Base-by-base conservation (phyloP, 495 filamentous ascomycete species). In the Margaritispora aquatica region DNA sequence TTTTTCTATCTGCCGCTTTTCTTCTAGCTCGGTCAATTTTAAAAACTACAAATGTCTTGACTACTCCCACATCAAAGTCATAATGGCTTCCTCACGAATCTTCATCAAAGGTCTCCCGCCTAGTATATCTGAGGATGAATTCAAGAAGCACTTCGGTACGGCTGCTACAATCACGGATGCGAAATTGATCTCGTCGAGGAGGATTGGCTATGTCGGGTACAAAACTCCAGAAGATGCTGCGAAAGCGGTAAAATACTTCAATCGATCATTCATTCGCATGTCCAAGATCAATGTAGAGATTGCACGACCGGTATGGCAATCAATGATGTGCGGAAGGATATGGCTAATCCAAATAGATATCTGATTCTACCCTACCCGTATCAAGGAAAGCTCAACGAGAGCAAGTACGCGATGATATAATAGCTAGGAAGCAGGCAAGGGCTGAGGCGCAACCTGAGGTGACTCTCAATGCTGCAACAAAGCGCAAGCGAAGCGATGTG, bases 201-300 rank as follows among this genome's bases (percentile, higher is more conserved):
- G 91, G 57, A 96, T 98, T 75, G 94, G 92, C 63, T 99, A 96
- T 79, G 84, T 99, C 60, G 94, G 94, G 60, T 97, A 92, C 78
- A 93, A 89, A 73, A 89, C 81, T 54, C 77, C 84, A 46, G 83
- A 92, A 61, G 88, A 88, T 64, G 94, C 94, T 51, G 74, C 79
- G 47, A 79, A 84, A 64, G 94, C 94, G 50, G 88, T 93, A 62
- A 89, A 88, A 67, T 96, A 96, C 74, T 96, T 96, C 81, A 92
- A 99, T 75, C 88, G 84, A 67, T 83, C 92, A 60, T 98, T 92
- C 72, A 88, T 98, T 61, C 89, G 91, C 60, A 95, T 96, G 92
- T 95, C 92, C n/a, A 94, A 84, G 81, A 89, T 99, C 63, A 75
- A 72, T 24, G 94, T 97, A 64, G 95, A 97, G 77, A 76, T 96